Evolutionary conservation across 768 basidiomycete species (phyloP).

Genomic region (Lactifluus rugatus): DNA sequence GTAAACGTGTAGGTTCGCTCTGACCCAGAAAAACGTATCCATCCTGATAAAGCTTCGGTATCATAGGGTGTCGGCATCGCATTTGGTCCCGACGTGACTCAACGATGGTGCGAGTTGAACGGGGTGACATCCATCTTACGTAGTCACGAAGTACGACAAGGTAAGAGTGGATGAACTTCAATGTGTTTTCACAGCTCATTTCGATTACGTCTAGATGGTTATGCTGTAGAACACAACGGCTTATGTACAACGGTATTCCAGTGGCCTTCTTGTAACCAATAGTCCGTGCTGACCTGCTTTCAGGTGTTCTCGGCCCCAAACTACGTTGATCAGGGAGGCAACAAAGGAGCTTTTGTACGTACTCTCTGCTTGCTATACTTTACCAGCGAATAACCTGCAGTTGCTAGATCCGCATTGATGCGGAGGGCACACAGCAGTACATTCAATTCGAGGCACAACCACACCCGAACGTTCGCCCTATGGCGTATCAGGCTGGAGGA

Average conservation of each 20-base stretch:
- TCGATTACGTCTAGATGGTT: conserved; percentile 52
- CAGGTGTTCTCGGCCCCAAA: conserved; percentile 94
- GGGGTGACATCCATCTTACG: conserved; percentile 83
- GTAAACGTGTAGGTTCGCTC: conserved; percentile 68
- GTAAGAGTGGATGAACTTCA: conserved; percentile 30
- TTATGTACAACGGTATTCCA: conserved; percentile 66
- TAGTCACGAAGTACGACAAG: conserved; percentile 94
- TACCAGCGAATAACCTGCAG: neutral
- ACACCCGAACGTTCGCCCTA: conserved; percentile 86
- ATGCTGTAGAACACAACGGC: conserved; percentile 90
- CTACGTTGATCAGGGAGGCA: conserved; percentile 84
- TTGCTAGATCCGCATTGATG: conserved; percentile 70
- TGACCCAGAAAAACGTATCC: conserved; percentile 4
- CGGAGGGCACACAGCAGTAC: conserved; percentile 62
- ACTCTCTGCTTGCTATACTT: neutral
- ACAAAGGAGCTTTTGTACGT: conserved; percentile 86
- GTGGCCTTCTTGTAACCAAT: conserved; percentile 4
- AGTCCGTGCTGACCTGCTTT: conserved; percentile 1
- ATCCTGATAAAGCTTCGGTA: conserved; percentile 16
- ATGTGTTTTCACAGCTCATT: neutral
- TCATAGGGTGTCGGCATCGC: conserved; percentile 84
- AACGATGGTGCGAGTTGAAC: conserved; percentile 80
- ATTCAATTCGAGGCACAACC: conserved; percentile 76
- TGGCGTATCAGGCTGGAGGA: conserved; percentile 75
- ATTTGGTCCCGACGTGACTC: conserved; percentile 93